These are phyloP conservation scores for Botrytis cinerea DNA, from an alignment of 2,329 filamentous ascomycete species.

Conservation along the genomic window DNA sequence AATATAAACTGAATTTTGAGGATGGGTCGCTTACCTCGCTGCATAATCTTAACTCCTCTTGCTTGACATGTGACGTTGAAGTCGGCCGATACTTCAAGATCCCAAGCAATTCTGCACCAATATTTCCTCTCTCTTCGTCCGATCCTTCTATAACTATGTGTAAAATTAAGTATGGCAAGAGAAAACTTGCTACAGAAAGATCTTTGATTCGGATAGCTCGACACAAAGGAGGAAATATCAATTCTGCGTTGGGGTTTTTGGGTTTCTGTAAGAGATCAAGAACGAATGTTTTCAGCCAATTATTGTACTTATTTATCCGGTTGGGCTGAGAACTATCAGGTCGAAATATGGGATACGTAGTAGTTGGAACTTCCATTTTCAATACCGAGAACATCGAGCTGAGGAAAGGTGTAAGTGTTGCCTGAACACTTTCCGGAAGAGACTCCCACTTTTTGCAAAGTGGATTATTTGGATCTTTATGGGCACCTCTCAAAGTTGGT, in stretches of 20 bases:
- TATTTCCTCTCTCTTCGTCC: slow-evolving; percentile 61
- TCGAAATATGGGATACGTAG: slow-evolving; percentile 72
- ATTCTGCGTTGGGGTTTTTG: slow-evolving; percentile 70
- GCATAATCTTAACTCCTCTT: slow-evolving; percentile 78
- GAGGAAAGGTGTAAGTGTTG: slow-evolving; percentile 84
- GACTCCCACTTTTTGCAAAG: slow-evolving; percentile 74
- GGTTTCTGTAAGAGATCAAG: slow-evolving; percentile 79
- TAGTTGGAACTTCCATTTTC: slow-evolving; percentile 53
- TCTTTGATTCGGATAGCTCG: slow-evolving; percentile 86
- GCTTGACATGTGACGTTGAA: slow-evolving; percentile 58
- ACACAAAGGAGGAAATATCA: slow-evolving; percentile 79
- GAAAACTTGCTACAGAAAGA: slow-evolving; percentile 79
- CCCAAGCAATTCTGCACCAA: slow-evolving; percentile 71
- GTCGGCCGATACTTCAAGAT: slow-evolving; percentile 64
- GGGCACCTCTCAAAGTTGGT: slow-evolving; percentile 38
- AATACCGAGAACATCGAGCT: slow-evolving; percentile 79
- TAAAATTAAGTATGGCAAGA: slow-evolving; percentile 83
- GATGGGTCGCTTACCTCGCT: slow-evolving; percentile 67
- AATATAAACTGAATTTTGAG: slow-evolving; percentile 28
- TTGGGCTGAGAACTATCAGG: slow-evolving; percentile 52
- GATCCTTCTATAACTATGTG: slow-evolving; percentile 77
- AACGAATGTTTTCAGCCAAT: slow-evolving; percentile 80
- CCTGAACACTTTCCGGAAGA: slow-evolving; percentile 75
- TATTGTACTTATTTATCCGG: slow-evolving; percentile 72
- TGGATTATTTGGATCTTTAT: slow-evolving; percentile 51